Conservation (phyloP, 2,329 filamentous ascomycete species). For the Beauveria varroae region DNA sequence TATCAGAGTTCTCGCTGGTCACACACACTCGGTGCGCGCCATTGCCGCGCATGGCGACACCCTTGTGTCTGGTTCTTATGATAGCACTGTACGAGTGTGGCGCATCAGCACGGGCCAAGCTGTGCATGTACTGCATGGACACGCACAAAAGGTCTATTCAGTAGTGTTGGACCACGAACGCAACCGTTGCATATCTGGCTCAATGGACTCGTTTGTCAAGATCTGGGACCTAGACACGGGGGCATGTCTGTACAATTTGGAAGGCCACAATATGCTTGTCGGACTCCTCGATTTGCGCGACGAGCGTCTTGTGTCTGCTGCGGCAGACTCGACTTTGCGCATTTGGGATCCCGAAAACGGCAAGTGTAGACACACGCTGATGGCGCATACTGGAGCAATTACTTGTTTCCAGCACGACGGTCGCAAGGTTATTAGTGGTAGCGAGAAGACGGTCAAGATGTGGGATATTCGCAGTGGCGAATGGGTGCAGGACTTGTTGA, state of each 20-base stretch:
- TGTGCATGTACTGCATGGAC: conserved; percentile 75
- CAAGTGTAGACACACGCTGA: conserved; percentile 81
- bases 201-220: conserved; percentile 97
- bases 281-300: conserved; percentile 84
- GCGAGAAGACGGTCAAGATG: conserved; percentile 94
- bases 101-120: conserved; percentile 92
- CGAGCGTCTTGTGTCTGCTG: conserved; percentile 86
- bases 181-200: conserved; percentile 93
- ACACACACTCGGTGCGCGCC: conserved; percentile 88
- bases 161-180: conserved; percentile 88
- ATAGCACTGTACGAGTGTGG: conserved; percentile 93
- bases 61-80: conserved; percentile 95
- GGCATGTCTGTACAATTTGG: conserved; percentile 76
- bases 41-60: conserved; percentile 94
- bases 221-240: conserved; percentile 93
- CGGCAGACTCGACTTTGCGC: conserved; percentile 86
- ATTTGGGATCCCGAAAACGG: conserved; percentile 97
- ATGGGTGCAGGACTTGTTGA: conserved; percentile 86
- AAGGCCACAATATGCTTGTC: conserved; percentile 87
- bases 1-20: conserved; percentile 75
- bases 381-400: conserved; percentile 92
- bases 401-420: conserved; percentile 98
- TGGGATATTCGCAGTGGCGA: conserved; percentile 93
- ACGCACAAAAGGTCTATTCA: conserved; percentile 91
- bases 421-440: conserved; percentile 93